phyloP scores from a whole-genome alignment of 2,329 filamentous ascomycete species.

The Raffaelea ambrosiae region DNA sequence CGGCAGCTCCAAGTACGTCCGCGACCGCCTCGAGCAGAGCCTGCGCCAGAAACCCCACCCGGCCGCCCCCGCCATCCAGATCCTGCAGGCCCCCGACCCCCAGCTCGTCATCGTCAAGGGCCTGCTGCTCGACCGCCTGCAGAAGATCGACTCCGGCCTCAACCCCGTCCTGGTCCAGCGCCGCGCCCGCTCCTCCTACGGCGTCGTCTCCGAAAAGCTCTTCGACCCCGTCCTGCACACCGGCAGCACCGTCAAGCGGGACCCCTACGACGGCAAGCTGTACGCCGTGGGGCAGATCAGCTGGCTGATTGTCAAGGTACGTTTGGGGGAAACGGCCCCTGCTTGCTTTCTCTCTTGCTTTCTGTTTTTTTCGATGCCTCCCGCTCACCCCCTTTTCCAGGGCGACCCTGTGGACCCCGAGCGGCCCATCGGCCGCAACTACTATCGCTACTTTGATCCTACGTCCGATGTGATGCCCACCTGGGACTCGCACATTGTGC shows the following conservation, averaged over 20 bases:
- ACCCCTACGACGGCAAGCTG: conserved; percentile 19
- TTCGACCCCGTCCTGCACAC: conserved; percentile 28
- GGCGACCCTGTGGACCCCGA: conserved; percentile 30
- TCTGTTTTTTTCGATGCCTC: background rate
- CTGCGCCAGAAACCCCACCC: conserved; percentile 24
- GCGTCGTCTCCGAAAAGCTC: conserved; percentile 26
- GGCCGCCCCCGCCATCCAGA: conserved; percentile 25
- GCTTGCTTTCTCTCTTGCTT: background rate
- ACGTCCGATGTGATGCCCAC: conserved; percentile 21
- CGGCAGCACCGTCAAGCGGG: conserved; percentile 24
- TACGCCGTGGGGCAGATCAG: conserved; percentile 31
- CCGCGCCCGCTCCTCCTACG: conserved; percentile 33
- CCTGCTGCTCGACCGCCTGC: conserved; percentile 40
- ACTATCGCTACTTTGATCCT: conserved; percentile 22
- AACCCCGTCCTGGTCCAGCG: conserved; percentile 32
- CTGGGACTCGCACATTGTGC: conserved; percentile 30
- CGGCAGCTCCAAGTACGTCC: conserved; percentile 36
- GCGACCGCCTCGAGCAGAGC: conserved; percentile 30
- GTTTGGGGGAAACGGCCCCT: no score
- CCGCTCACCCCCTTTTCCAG: conserved; percentile 15
- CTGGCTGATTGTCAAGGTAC: conserved; percentile 31
- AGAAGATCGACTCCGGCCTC: conserved; percentile 31
- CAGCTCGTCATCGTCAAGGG: conserved; percentile 48
- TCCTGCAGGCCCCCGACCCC: conserved; percentile 39
- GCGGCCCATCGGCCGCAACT: conserved; percentile 23